Conservation (phyloP, 164 flowering plant species). For the Platanus orientalis region DNA sequence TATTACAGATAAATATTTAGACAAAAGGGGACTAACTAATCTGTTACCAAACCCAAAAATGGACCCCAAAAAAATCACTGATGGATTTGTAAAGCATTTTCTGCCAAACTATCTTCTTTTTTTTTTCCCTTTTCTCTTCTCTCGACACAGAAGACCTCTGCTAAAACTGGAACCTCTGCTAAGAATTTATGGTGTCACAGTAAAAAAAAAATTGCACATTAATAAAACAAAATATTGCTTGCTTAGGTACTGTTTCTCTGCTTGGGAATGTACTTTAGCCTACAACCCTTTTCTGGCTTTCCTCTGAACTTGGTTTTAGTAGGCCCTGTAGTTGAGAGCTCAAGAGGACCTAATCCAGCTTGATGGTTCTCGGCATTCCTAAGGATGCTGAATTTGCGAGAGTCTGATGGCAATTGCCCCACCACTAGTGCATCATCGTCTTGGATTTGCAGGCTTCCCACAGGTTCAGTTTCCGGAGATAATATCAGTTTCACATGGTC, state of each 20-base stretch:
- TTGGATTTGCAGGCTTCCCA: conserved; percentile 23
- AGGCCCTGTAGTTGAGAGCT: conserved; percentile 14
- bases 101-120: conserved; percentile 17
- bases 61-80: no score
- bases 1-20: no score
- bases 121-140: conserved; percentile 5
- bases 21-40: conserved; percentile 8
- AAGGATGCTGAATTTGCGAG: conserved; percentile 15
- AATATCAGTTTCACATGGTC: conserved; percentile 64
- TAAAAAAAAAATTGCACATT: conserved; percentile 39
- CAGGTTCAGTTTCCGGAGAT: conserved; percentile 30
- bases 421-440: conserved; percentile 9
- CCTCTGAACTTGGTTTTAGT: conserved; percentile 29
- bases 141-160: conserved; percentile 55
- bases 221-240: conserved; percentile 12
- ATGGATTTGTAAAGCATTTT: conserved; percentile 9
- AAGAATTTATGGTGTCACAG: conserved; percentile 23
- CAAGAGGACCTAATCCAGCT: conserved; percentile 10
- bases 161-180: conserved; percentile 76
- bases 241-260: conserved; percentile 31
- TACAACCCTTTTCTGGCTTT: conserved; percentile 43
- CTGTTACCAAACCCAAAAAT: conserved; percentile 10
- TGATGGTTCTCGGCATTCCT: conserved; percentile 31
- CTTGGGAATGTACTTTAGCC: conserved; percentile 61
- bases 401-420: conserved; percentile 9